phyloP scores from a whole-genome alignment of 2,329 filamentous ascomycete species.

The Biscogniauxia sp. region DNA sequence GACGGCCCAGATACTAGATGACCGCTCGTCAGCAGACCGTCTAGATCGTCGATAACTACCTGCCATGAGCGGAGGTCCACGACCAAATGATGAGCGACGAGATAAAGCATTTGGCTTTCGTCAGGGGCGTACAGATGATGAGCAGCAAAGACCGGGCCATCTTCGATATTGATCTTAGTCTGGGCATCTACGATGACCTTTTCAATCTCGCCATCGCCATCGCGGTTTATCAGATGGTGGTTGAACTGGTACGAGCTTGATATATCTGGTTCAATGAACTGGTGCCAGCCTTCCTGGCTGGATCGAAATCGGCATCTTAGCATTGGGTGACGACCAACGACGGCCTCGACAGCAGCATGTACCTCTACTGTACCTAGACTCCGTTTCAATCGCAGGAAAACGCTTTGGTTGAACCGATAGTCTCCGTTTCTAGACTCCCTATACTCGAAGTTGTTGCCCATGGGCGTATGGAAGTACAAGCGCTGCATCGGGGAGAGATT shows the following conservation, averaged over 20 bases:
- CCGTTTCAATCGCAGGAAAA: constrained; percentile 45
- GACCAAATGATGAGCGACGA: constrained; percentile 51
- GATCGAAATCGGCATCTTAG: constrained; percentile 46
- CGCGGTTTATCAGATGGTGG: constrained; percentile 39
- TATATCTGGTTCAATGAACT: constrained; percentile 41
- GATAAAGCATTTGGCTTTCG: constrained; percentile 46
- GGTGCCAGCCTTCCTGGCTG: constrained; percentile 43
- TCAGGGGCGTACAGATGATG: constrained; percentile 47
- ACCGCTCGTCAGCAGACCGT: constrained; percentile 46
- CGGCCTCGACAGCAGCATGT: constrained; percentile 46
- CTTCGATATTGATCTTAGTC: constrained; percentile 45
- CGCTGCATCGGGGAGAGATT: constrained; percentile 54
- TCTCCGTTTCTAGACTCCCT: constrained; percentile 33
- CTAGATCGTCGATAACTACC: constrained; percentile 48
- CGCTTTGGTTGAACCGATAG: constrained; percentile 51
- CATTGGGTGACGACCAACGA: constrained; percentile 52
- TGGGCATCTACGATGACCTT: constrained; percentile 42
- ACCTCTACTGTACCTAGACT: constrained; percentile 42
- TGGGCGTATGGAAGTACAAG: constrained; percentile 49
- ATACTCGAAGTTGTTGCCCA: constrained; percentile 36
- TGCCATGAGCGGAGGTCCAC: constrained; percentile 52
- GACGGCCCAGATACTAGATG: constrained; percentile 43
- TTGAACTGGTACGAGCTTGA: constrained; percentile 43
- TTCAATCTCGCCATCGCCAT: constrained; percentile 38
- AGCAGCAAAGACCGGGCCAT: constrained; percentile 50